These are phyloP conservation scores for Euphrasia arctica DNA, from an alignment of 305 asterid species.

Conservation along the genomic window DNA sequence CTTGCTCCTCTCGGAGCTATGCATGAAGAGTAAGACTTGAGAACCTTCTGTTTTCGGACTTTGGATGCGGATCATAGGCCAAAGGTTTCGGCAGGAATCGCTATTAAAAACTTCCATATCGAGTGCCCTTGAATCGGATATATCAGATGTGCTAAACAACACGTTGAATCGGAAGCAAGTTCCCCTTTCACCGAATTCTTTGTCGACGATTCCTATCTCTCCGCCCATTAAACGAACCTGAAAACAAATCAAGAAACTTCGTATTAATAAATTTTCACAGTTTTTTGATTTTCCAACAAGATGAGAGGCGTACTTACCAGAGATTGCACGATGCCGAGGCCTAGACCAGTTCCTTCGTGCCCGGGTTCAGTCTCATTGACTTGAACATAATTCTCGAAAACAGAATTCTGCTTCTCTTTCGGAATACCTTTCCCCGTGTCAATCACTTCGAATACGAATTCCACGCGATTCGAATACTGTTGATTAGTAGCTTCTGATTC, in stretches of 20 bases:
- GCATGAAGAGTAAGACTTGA: constrained; percentile 39
- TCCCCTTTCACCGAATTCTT: constrained; percentile 42
- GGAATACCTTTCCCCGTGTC: constrained; percentile 67
- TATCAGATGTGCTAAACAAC: constrained; percentile 20
- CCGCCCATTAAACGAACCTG: constrained; percentile 63
- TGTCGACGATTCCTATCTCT: constrained; percentile 46
- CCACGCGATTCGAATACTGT: constrained; percentile 39
- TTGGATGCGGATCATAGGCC: constrained; percentile 22
- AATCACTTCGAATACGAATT: constrained; percentile 47
- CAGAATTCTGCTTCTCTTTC: constrained; percentile 41
- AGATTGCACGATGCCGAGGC: constrained; percentile 64
- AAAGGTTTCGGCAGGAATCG: not conserved
- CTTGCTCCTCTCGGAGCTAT: constrained; percentile 31
- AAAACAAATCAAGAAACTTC: not conserved
- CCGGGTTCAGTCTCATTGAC: constrained; percentile 42
- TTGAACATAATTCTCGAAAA: constrained; percentile 59
- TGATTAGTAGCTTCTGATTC: constrained; percentile 25
- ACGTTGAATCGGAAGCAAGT: constrained; percentile 45
- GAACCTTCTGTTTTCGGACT: constrained; percentile 37
- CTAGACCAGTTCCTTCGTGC: constrained; percentile 56
- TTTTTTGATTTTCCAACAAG: too few relatives aligned
- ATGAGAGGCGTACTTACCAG: constrained; percentile 29
- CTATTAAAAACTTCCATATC: not conserved
- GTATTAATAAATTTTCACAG: too few relatives aligned
- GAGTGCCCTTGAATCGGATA: not conserved